A percentile compares a stretch with the other conserved stretches of the same genome.
phyloP scores from a whole-genome alignment of 2,329 filamentous ascomycete genomes.

The Leptographium radiaticola region DNA sequence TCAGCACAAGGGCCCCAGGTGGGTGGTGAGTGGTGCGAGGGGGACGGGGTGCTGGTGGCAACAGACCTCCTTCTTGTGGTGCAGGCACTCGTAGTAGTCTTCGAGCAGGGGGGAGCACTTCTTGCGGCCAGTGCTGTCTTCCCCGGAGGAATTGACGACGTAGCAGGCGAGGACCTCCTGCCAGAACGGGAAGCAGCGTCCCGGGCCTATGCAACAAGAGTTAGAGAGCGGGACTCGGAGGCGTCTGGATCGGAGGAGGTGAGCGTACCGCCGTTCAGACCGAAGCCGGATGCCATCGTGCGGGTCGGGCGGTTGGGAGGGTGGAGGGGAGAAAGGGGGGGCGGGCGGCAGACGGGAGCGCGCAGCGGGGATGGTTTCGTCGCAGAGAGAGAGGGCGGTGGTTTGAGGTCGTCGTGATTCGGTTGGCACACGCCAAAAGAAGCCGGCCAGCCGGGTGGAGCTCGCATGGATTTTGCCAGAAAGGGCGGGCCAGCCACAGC shows the following conservation, averaged over 20 bases:
- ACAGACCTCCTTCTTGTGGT: slow-evolving; percentile 93
- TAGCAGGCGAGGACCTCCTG: slow-evolving; percentile 98
- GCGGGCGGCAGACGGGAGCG: slow-evolving; percentile 1
- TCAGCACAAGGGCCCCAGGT: not conserved
- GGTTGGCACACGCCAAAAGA: not conserved
- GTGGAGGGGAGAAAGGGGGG: not conserved
- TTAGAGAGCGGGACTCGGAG: not conserved
- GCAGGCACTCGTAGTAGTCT: slow-evolving; percentile 97
- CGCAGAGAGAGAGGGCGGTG: too few species aligned
- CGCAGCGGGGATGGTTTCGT: not conserved
- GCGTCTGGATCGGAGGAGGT: not conserved
- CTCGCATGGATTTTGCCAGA: not conserved
- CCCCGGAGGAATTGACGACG: slow-evolving; percentile 75
- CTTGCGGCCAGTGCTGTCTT: slow-evolving; percentile 68
- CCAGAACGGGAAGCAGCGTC: slow-evolving; percentile 98
- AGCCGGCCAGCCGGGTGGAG: slow-evolving; percentile 2
- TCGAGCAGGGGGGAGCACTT: slow-evolving; percentile 79
- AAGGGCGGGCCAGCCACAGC: slow-evolving; percentile 5
- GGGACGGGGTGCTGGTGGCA: not conserved
- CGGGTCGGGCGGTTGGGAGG: slow-evolving; percentile 5
- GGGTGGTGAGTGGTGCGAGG: too few species aligned
- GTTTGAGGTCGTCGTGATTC: not conserved
- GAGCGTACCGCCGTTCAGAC: slow-evolving; percentile 60
- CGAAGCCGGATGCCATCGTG: slow-evolving; percentile 69
- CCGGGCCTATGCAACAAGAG: slow-evolving; percentile 31